Percentiles rank a stretch among this genome's conserved stretches.
phyloP scores from a whole-genome alignment of 2,329 filamentous ascomycete species.

The Sclerotinia trifoliorum region DNA sequence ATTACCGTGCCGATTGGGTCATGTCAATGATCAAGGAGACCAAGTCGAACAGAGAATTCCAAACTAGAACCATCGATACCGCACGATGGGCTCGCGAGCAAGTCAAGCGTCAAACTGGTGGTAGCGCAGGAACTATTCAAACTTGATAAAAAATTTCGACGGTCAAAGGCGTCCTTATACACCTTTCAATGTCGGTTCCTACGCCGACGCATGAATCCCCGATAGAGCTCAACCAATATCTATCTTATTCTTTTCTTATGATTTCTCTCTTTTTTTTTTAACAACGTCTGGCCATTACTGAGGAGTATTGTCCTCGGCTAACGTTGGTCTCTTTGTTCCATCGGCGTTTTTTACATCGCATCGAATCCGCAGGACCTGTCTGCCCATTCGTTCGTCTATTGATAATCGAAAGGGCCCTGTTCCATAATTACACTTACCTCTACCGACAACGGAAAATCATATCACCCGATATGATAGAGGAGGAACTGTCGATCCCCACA shows the following conservation, averaged over 20 bases:
- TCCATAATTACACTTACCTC: conserved; percentile 1
- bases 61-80: conserved; percentile 82
- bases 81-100: conserved; percentile 97
- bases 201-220: conserved; percentile 32
- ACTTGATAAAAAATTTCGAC: conserved; percentile 34
- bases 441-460: conserved; percentile 14
- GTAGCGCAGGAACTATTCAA: conserved; percentile 42
- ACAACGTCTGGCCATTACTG: conserved; percentile 33
- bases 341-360: conserved; percentile 8
- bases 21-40: conserved; percentile 89
- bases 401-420: conserved; percentile 14
- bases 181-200: conserved; percentile 33
- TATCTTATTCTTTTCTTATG: conserved; percentile 22
- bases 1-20: conserved; percentile 90
- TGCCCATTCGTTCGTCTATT: conserved; percentile 7
- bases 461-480: not conserved
- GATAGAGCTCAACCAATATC: conserved; percentile 32
- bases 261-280: conserved; percentile 33
- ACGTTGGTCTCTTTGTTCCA: conserved; percentile 24
- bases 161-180: conserved; percentile 28
- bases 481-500: not conserved
- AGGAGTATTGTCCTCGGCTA: conserved; percentile 42
- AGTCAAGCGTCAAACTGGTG: conserved; percentile 83
- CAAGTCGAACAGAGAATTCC: conserved; percentile 83
- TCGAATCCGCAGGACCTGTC: conserved; percentile 15